Percentiles rank a stretch among this genome's conserved stretches.
Evolutionary conservation across 2,329 filamentous ascomycete species (phyloP).

Genomic region (Cercospora sesami): DNA sequence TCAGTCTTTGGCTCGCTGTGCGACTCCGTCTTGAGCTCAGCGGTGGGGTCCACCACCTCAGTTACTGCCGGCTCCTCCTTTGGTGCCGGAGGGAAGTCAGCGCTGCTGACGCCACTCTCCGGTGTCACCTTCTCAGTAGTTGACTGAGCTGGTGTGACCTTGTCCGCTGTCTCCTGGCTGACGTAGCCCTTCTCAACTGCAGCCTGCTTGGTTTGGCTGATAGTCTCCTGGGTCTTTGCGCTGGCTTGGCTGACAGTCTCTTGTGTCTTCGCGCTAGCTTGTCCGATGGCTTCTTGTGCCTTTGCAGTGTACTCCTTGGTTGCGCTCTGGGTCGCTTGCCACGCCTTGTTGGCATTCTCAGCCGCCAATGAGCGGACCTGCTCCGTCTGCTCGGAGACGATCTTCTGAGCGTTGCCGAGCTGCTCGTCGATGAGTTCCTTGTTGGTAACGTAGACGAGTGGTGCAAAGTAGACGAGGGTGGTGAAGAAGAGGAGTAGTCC

Average conservation of each 20-base stretch:
- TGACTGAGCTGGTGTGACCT: conserved; percentile 32
- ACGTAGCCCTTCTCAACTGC: conserved; percentile 41
- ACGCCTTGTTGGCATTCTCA: conserved; percentile 60
- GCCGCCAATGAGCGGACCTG: conserved; percentile 62
- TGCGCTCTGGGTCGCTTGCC: conserved; percentile 59
- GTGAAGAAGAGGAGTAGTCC: conserved; percentile 60
- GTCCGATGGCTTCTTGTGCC: conserved; percentile 59
- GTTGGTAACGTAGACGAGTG: conserved; percentile 65
- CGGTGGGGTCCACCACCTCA: conserved; percentile 20
- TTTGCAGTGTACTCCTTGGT: conserved; percentile 62
- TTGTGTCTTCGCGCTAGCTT: conserved; percentile 59
- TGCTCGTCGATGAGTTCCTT: conserved; percentile 64
- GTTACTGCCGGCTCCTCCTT: conserved; percentile 27
- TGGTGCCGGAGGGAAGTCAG: conserved; percentile 30
- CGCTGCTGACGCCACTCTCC: conserved; percentile 20
- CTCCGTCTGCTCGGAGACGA: conserved; percentile 59
- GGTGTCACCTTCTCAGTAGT: conserved; percentile 30
- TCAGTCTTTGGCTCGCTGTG: conserved; percentile 4
- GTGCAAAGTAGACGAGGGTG: conserved; percentile 58
- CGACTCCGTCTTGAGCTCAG: conserved; percentile 17
- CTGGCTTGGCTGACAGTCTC: conserved; percentile 59
- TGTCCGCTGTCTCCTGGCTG: conserved; percentile 38
- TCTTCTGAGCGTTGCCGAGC: conserved; percentile 54
- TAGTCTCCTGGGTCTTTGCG: conserved; percentile 58
- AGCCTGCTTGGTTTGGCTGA: conserved; percentile 47